Evolutionary conservation across 139 green algal genomes (phyloP).

Genomic region (Chlorella sp.): DNA sequence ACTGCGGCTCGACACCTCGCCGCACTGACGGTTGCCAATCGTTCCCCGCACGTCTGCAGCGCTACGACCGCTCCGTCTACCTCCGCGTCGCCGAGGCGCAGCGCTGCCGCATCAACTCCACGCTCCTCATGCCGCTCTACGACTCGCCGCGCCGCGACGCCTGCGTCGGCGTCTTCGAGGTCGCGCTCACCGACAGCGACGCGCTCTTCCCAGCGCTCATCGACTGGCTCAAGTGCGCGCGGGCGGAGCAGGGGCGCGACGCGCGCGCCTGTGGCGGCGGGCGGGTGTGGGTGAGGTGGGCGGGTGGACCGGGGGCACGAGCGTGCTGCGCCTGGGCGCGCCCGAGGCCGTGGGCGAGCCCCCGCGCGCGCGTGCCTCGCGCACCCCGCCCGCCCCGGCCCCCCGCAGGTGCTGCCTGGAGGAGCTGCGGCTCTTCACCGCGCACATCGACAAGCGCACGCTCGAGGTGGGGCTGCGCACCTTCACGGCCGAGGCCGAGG

Average conservation of each 20-base stretch:
- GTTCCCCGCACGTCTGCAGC: no score
- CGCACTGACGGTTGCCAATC: no score
- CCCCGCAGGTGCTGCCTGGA: slow-evolving; percentile 39
- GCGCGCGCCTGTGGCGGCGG: no score
- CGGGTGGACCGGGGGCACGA: no score
- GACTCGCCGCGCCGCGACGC: slow-evolving; percentile 20
- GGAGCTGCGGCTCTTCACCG: slow-evolving; percentile 55
- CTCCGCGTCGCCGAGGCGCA: slow-evolving; percentile 78
- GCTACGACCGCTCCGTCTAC: slow-evolving; percentile 81
- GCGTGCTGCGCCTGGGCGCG: no score
- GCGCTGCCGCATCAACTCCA: slow-evolving; percentile 75
- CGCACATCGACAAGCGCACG: slow-evolving; percentile 40
- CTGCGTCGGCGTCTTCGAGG: slow-evolving; percentile 77
- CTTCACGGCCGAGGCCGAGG: slow-evolving; percentile 19
- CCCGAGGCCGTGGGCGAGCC: no score
- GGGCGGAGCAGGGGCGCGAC: no score
- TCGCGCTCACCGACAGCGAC: slow-evolving; percentile 69
- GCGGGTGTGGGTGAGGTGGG: no score
- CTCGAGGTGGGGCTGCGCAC: slow-evolving; percentile 51
- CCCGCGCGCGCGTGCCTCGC: no score
- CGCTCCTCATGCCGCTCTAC: slow-evolving; percentile 75
- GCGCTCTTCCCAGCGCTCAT: slow-evolving; percentile 65
- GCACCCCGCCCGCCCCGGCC: not conserved
- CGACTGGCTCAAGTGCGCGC: slow-evolving; percentile 54
- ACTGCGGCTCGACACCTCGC: no score